Evolutionary conservation across 176 grass and related monocot species (phyloP).

Genomic region (Lolium multiflorum): DNA sequence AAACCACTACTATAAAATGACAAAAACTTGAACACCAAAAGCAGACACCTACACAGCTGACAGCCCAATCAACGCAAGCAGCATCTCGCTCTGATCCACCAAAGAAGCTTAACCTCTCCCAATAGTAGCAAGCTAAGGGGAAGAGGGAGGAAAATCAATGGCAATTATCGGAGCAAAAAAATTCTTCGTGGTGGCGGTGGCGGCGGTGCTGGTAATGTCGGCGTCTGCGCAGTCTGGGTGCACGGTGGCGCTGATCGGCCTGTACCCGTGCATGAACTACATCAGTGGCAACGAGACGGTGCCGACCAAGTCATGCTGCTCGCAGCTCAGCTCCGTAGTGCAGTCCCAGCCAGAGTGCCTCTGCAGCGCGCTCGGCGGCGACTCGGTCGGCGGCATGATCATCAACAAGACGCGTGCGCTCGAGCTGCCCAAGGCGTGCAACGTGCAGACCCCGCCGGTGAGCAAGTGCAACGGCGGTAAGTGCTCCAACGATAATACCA

Average conservation of each 20-base stretch:
- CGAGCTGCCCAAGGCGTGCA: slow-evolving; percentile 61
- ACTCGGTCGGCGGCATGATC: slow-evolving; percentile 61
- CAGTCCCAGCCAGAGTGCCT: slow-evolving; percentile 76
- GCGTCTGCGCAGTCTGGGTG: slow-evolving; percentile 69
- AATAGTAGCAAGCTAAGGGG: too few relatives aligned
- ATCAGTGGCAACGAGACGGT: slow-evolving; percentile 68
- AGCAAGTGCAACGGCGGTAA: slow-evolving; percentile 71
- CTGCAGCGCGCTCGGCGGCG: slow-evolving; percentile 60
- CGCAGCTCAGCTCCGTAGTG: slow-evolving; percentile 68
- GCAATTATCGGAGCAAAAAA: too few relatives aligned
- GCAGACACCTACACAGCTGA: neutral
- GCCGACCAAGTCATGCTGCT: slow-evolving; percentile 66
- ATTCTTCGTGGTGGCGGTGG: too few relatives aligned
- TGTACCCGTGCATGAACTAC: slow-evolving; percentile 96
- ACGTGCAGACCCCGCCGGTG: slow-evolving; percentile 67
- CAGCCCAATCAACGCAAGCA: neutral
- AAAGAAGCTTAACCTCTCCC: neutral
- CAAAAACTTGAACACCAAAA: neutral
- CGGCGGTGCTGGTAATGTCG: neutral
- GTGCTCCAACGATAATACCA: neutral
- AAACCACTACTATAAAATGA: slow-evolving; percentile 32
- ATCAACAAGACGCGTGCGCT: slow-evolving; percentile 74
- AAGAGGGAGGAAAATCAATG: too few relatives aligned
- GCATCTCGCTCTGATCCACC: neutral
- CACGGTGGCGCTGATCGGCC: slow-evolving; percentile 58